These are phyloP conservation scores for Serendipita sp. DNA, from an alignment of 768 basidiomycete genomes.

Conservation along the genomic window DNA sequence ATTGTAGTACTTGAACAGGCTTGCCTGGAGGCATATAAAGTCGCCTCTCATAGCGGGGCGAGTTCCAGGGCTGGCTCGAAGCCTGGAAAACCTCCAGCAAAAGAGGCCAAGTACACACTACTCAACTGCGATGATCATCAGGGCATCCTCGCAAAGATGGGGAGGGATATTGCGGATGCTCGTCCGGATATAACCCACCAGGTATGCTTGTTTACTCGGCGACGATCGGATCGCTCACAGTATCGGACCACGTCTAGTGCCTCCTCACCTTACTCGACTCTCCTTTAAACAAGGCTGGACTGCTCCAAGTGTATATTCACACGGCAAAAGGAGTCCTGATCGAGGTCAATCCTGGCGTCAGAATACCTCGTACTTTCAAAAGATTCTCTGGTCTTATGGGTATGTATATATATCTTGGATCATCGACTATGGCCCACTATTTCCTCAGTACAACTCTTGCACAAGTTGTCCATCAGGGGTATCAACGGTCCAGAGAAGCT, in stretches of 20 bases:
- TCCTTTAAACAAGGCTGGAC: slow-evolving; percentile 91
- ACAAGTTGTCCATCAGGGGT: slow-evolving; percentile 87
- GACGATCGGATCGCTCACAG: slow-evolving; percentile 6
- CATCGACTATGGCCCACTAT: not conserved
- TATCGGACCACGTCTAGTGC: slow-evolving; percentile 38
- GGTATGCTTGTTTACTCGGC: slow-evolving; percentile 29
- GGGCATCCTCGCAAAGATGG: slow-evolving; percentile 93
- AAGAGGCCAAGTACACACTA: slow-evolving; percentile 87
- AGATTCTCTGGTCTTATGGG: slow-evolving; percentile 98
- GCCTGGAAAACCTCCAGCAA: slow-evolving; percentile 16
- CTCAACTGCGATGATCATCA: slow-evolving; percentile 99
- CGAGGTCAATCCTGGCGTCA: slow-evolving; percentile 94
- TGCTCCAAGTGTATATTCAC: slow-evolving; percentile 95
- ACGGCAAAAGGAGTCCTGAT: slow-evolving; percentile 92
- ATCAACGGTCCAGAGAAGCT: slow-evolving; percentile 95
- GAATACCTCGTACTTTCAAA: slow-evolving; percentile 97
- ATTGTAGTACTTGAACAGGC: slow-evolving; percentile 89
- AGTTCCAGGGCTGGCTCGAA: slow-evolving; percentile 5
- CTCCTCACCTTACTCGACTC: slow-evolving; percentile 92
- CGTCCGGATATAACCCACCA: slow-evolving; percentile 98
- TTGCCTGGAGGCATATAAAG: slow-evolving; percentile 87
- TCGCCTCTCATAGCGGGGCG: slow-evolving; percentile 35
- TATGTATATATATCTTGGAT: slow-evolving; percentile 20
- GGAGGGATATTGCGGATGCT: slow-evolving; percentile 97
- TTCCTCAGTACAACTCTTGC: slow-evolving; percentile 76